A percentile compares a stretch with the other conserved stretches of the same genome.
phyloP scores from a whole-genome alignment of 495 filamentous ascomycete genomes.

The Penicillium tannophilum region DNA sequence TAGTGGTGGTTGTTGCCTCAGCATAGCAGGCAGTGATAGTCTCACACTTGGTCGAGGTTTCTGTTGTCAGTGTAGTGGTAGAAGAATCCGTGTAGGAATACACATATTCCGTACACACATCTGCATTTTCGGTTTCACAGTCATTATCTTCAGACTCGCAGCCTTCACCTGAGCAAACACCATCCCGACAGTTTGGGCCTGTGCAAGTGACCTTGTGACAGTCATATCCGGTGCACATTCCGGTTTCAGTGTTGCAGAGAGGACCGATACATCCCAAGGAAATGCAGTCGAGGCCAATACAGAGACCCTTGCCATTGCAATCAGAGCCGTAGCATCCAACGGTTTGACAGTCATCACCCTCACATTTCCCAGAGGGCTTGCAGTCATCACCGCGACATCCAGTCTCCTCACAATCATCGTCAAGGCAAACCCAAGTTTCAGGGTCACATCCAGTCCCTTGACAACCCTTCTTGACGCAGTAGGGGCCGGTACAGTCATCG shows the following conservation, averaged over 20 bases:
- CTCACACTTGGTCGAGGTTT: background rate
- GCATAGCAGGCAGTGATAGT: conserved; percentile 3
- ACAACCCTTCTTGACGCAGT: background rate
- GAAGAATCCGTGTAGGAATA: background rate
- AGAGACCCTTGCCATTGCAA: background rate
- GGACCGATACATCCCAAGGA: background rate
- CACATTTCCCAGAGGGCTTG: background rate
- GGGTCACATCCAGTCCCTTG: background rate
- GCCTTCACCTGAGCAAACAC: background rate
- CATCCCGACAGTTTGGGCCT: background rate
- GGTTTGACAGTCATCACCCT: background rate
- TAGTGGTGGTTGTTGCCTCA: background rate
- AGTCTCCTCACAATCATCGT: background rate
- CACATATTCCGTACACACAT: background rate
- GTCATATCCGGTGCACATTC: background rate
- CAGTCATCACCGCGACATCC: too few relatives aligned
- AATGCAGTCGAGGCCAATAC: background rate
- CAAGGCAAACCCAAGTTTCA: background rate
- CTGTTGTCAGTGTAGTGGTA: background rate
- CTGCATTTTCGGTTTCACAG: background rate
- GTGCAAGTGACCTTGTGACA: background rate
- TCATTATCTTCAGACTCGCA: background rate
- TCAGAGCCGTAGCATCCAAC: background rate
- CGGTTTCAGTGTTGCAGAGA: background rate
- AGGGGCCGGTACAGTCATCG: background rate